Evolutionary conservation across 441 rosid species (phyloP), one percentile per base, ranked within the genome.

Genomic region (Pelargonium citronellum): DNA sequence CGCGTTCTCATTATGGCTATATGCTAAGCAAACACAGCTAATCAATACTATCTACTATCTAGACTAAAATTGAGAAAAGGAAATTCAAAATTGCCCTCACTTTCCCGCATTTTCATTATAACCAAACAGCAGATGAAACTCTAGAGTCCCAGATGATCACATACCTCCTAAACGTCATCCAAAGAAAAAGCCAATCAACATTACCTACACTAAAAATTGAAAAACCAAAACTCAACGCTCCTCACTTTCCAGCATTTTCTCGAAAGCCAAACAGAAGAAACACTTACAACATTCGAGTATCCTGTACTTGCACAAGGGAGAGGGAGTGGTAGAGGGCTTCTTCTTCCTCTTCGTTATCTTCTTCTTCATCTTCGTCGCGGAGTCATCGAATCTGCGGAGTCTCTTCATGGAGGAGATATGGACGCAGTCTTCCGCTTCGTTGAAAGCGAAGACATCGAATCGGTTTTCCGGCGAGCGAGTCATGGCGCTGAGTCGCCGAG

Each of bases 371-470:
- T 62, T 62, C 16, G 12, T 64, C 12, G 44, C 47, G 12, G 20
- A 3, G 67, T 37, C 19, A 30, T 8, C 12, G 44, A 63, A 63
- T 10, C 7, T 37, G 49, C 44, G 46, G 67, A 64, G 67, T 10
- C 12, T 15, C 11, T 64, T 39, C 46, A 22, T 5, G 22, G 67
- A 64, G 22, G 67, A 12, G 46, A 7, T 34, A 11, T 64, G 46
- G 67, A 37, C 22, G 67, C 67, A 17, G 20, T 34, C 22, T 0
- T 64, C 47, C 47, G 12, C 47, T 27, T 64, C 67, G n/a, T 34
- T n/a, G 67, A 64, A 64, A 17, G 39, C 67, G 47, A 64, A 64
- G 22, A 39, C 47, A 46, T 34, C 11, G 67, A 64, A 64, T 15
- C 19, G 10, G 12, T 15, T 37, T 11, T 3, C 34, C 1, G 8